Percentiles rank a stretch among this genome's conserved stretches.
phyloP scores from a whole-genome alignment of 441 rosid species.

The Mallotus japonicus region DNA sequence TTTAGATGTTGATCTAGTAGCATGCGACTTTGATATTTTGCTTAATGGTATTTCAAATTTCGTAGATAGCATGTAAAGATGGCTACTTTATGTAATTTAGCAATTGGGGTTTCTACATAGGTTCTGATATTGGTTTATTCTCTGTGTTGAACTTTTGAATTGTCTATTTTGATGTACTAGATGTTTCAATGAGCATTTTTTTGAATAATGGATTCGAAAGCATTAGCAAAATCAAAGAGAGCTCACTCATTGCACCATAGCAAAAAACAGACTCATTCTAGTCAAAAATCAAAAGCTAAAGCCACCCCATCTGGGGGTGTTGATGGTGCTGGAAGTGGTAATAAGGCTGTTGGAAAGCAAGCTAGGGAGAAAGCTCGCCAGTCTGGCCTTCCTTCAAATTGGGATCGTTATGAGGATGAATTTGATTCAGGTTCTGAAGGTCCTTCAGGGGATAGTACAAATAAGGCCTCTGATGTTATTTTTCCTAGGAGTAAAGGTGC shows the following conservation, averaged over 20 bases:
- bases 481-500: constrained; percentile 82
- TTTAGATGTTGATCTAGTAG: neutral
- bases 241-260: constrained; percentile 75
- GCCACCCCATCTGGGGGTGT: constrained; percentile 20
- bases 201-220: constrained; percentile 59
- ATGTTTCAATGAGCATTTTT: neutral
- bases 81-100: neutral
- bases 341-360: constrained; percentile 39
- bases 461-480: constrained; percentile 33
- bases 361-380: constrained; percentile 32
- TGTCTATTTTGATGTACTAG: neutral
- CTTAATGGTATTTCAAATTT: neutral
- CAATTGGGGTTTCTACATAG: neutral
- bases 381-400: constrained; percentile 60
- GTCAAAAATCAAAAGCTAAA: constrained; percentile 45
- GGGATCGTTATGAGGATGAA: constrained; percentile 76
- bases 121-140: too few species aligned
- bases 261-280: constrained; percentile 47
- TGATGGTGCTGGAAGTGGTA: constrained; percentile 26
- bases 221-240: constrained; percentile 81
- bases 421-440: constrained; percentile 32
- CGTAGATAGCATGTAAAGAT: neutral
- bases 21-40: neutral
- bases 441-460: constrained; percentile 22
- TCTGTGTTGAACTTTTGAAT: neutral